Base-by-base conservation (phyloP, 495 filamentous ascomycete species). In the Elaphomyces granulatus region DNA sequence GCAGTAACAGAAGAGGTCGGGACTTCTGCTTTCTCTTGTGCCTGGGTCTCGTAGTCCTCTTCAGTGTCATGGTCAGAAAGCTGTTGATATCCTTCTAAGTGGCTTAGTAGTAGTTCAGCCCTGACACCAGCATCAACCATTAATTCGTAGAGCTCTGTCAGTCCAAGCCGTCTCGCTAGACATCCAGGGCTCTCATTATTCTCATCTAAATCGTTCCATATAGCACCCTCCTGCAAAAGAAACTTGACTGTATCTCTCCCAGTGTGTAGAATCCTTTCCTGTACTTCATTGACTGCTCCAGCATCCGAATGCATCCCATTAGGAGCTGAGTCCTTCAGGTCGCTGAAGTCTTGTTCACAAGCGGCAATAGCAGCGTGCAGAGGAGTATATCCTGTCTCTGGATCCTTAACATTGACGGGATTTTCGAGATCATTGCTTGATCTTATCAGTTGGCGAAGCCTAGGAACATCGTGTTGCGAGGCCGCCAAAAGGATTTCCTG, bases 191-290 rank as follows among this genome's bases (percentile, higher is more conserved):
- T 98, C 68, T 96, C 87, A 41, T 81, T 70, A 33, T 81, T 76
- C 28, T 65, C 60, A 48, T 96, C 85, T 2, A 98, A 64, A 56
- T 94, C 87, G 60, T 98, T 98, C 90, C 90, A 98, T 40, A 96
- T 94, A 3, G 83, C 92, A 2, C 90, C 90, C 52, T 83, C 76
- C 48, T 86, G 66, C 37, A 98, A 66, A 17, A 98, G 65, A 48
- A 92, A 73, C 38, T 70, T 70, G 12, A 95, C 68, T 0, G 79
- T 85, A 37, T 76, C 66, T 28, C 68, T 33, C 72, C 80, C 61
- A 8, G 64, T 63, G 33, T 79, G 66, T 7, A 78, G 51, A 20
- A 63, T 53, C 14, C 68, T 52, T 12, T 64, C 49, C 18, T 59
- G 50, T 36, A 51, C 44, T 37, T 40, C 39, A 19, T 35, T 14